Evolutionary conservation across 2,329 filamentous ascomycete species (phyloP), one percentile per base, ranked within the genome.

Genomic region (Shiraia sp.): DNA sequence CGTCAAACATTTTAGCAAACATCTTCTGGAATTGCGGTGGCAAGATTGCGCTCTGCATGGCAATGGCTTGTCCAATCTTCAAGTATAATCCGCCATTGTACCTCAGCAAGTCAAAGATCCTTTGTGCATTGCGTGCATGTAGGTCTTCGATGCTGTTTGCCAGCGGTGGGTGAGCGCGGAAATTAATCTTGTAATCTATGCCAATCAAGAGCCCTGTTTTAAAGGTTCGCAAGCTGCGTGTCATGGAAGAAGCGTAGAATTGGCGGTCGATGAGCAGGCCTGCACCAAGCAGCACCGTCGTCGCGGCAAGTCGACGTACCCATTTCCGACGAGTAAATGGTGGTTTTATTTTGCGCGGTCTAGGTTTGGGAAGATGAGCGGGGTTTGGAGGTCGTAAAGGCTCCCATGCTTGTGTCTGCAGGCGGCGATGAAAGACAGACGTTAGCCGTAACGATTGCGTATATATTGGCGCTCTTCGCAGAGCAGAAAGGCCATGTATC

Each of bases 1-100:
- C 92, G 66, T 97, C 93, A 66, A 97, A 99, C 90, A 99, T 96
- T 61, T 87, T 81, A 15, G 86, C 79, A 65, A 99, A 99, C 90
- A 96, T 97, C 61, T 86, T 85, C 75, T 96, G 90, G 59, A 97
- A 97, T 70, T 96, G 90, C 0, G 91, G 88, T 17, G 93, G 93
- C 48, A 99, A 74, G 17, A 97, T 85, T 0, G 92, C 92, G 55
- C 88, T 92, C 76, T 99, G 93, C 93, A 97, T 97, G 10, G 92
- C 93, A 55, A 99, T 92, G 4, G 93, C 93, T 76, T 99, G 93
- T 1, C 93, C 93, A 44, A 99, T 96, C 78, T 99, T 99, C 64
- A 97, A 78, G 65, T 97, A 99, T 13, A 99, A 72, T 0, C 93
- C 93, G 46, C 93, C 92, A 77, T 99, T 99, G 40, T 81, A 75